phyloP scores from a whole-genome alignment of 805 yeast genomes.

The Lipomyces yamadae region DNA sequence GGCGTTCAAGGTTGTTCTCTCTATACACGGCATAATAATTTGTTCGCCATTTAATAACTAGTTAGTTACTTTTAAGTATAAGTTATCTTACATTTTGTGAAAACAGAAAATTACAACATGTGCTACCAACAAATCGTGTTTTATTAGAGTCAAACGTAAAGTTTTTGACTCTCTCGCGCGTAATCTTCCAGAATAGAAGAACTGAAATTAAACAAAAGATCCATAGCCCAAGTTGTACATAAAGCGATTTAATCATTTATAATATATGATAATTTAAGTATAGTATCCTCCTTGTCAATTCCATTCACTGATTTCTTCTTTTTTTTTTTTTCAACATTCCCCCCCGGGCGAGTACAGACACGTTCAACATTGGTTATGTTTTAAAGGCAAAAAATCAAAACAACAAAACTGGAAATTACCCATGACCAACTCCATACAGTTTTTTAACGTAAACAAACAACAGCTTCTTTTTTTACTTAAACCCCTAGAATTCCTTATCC shows the following conservation, averaged over 20 bases:
- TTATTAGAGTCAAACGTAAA: background rate
- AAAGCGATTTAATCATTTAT: background rate
- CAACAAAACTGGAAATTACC: background rate
- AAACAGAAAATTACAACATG: background rate
- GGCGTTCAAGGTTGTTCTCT: too few relatives aligned
- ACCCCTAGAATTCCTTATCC: constrained; percentile 30
- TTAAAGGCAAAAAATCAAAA: constrained; percentile 4
- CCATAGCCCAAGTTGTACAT: background rate
- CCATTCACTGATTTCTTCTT: background rate
- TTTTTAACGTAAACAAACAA: background rate
- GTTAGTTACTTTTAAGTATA: background rate
- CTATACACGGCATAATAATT: too few relatives aligned
- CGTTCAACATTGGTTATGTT: background rate
- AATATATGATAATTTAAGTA: background rate
- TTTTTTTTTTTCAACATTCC: background rate
- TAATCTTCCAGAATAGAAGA: background rate
- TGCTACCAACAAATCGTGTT: background rate
- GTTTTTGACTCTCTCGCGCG: background rate
- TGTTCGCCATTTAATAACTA: too few relatives aligned
- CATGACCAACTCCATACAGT: constrained; percentile 4
- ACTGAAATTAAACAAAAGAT: too few relatives aligned
- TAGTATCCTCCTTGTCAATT: background rate
- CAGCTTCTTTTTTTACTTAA: constrained; percentile 1
- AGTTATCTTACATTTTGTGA: background rate
- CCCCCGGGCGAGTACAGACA: background rate